These are phyloP conservation scores for Cercophora newfieldiana DNA, from an alignment of 495 filamentous ascomycete species.

Conservation along the genomic window DNA sequence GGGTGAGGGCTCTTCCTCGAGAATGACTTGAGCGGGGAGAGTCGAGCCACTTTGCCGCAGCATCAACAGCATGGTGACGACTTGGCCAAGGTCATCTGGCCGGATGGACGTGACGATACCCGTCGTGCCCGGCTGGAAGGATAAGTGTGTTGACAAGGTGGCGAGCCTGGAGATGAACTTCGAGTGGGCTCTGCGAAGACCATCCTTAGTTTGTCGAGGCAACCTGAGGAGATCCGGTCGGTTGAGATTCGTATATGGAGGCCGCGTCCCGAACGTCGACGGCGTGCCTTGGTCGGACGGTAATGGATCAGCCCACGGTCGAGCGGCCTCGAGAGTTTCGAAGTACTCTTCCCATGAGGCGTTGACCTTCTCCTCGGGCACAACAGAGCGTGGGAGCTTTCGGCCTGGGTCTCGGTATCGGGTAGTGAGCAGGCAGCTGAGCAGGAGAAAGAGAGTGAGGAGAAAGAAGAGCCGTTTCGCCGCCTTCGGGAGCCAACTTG, in stretches of 20 bases:
- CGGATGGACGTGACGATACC: conserved; percentile 54
- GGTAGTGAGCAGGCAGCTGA: background rate
- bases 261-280: background rate
- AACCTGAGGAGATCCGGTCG: background rate
- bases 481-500: background rate
- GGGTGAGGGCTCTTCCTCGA: conserved; percentile 47
- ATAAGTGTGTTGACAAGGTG: conserved; percentile 38
- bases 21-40: conserved; percentile 59
- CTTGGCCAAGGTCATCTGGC: conserved; percentile 29
- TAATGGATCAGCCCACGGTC: background rate
- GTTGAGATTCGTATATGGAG: background rate
- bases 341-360: background rate
- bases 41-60: conserved; percentile 56
- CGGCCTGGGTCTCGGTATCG: background rate
- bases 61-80: conserved; percentile 56
- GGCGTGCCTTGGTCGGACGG: background rate
- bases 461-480: background rate
- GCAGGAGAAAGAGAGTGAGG: background rate
- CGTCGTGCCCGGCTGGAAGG: conserved; percentile 47
- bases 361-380: background rate
- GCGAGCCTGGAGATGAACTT: conserved; percentile 43
- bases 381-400: background rate
- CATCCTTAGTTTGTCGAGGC: background rate
- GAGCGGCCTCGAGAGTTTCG: background rate
- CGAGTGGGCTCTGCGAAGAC: background rate